Conservation (phyloP, 306 rosid species). For the Begonia loranthoides region DNA sequence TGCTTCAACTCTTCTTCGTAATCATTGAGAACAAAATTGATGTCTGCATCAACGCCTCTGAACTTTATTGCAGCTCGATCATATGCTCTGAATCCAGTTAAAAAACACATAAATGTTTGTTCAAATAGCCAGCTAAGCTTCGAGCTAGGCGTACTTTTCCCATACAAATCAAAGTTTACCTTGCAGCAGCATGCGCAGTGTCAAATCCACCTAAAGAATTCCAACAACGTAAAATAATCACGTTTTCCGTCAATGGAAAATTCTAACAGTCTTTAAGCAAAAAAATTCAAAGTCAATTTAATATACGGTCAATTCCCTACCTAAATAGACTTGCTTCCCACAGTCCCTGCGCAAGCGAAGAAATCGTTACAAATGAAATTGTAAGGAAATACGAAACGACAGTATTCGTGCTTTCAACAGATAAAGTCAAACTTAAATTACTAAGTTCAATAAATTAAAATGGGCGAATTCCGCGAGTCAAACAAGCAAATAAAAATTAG, state of each 20-base stretch:
- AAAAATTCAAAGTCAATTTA: constrained; percentile 13
- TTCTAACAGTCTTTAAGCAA: neutral
- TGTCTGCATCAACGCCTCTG: constrained; percentile 96
- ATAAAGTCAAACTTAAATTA: too few species aligned
- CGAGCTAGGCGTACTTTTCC: neutral
- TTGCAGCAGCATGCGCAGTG: constrained; percentile 97
- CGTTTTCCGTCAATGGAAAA: constrained; percentile 12
- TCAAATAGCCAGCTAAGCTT: constrained; percentile 2
- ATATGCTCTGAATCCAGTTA: constrained; percentile 57
- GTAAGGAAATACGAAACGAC: too few species aligned
- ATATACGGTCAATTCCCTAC: constrained; percentile 34
- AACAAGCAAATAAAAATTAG: constrained; percentile 2
- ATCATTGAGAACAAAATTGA: constrained; percentile 78
- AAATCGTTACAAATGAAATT: too few species aligned
- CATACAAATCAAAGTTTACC: constrained; percentile 25
- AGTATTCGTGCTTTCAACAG: too few species aligned
- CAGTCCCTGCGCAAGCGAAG: constrained; percentile 65
- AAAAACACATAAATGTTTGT: constrained; percentile 10
- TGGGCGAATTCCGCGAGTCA: neutral
- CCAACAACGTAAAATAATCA: constrained; percentile 17
- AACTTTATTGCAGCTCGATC: constrained; percentile 98
- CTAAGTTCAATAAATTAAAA: neutral
- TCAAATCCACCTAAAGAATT: constrained; percentile 80
- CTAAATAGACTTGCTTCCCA: constrained; percentile 95
- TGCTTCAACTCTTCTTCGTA: constrained; percentile 91